A percentile compares a stretch with the other conserved stretches of the same genome.
These are phyloP conservation scores for Mycena leptocephala DNA, from an alignment of 768 basidiomycete species.

Conservation along the genomic window DNA sequence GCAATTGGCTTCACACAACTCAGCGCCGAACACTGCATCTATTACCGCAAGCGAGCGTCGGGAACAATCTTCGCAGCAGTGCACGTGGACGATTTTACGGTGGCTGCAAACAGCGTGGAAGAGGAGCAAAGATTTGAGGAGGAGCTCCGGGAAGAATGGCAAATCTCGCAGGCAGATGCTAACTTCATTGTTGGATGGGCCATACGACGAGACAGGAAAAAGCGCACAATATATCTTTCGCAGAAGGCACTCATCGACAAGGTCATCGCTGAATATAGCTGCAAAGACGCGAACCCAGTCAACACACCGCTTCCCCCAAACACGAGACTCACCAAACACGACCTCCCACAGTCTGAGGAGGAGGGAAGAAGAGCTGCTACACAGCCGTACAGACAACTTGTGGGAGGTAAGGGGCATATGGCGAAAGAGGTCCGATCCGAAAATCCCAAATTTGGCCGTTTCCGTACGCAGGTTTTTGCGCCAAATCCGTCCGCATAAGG, in stretches of 20 bases:
- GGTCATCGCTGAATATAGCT: conserved; percentile 45
- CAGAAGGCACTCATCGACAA: conserved; percentile 50
- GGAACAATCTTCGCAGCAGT: conserved; percentile 48
- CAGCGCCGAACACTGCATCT: conserved; percentile 52
- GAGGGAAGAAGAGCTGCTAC: conserved; percentile 41
- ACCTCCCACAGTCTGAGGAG: conserved; percentile 39
- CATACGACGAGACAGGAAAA: conserved; percentile 44
- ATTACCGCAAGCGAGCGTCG: conserved; percentile 29
- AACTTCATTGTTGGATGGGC: conserved; percentile 54
- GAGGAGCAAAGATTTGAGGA: conserved; percentile 42
- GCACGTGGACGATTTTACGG: conserved; percentile 55
- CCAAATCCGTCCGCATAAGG: too few species aligned
- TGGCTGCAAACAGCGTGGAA: conserved; percentile 32
- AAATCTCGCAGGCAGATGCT: conserved; percentile 50
- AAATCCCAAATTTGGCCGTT: too few species aligned
- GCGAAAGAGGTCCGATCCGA: too few species aligned
- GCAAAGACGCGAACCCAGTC: conserved; percentile 45
- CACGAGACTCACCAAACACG: conserved; percentile 36
- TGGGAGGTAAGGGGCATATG: too few species aligned
- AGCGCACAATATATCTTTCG: conserved; percentile 36
- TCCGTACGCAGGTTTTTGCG: too few species aligned
- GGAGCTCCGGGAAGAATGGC: conserved; percentile 47
- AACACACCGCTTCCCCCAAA: conserved; percentile 51
- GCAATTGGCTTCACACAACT: conserved; percentile 49
- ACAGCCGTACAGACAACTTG: conserved; percentile 47